A percentile compares a stretch with the other conserved stretches of the same genome.
Evolutionary conservation across 1,139 yeast species (phyloP).

Genomic region (Maudiozyma humilis): DNA sequence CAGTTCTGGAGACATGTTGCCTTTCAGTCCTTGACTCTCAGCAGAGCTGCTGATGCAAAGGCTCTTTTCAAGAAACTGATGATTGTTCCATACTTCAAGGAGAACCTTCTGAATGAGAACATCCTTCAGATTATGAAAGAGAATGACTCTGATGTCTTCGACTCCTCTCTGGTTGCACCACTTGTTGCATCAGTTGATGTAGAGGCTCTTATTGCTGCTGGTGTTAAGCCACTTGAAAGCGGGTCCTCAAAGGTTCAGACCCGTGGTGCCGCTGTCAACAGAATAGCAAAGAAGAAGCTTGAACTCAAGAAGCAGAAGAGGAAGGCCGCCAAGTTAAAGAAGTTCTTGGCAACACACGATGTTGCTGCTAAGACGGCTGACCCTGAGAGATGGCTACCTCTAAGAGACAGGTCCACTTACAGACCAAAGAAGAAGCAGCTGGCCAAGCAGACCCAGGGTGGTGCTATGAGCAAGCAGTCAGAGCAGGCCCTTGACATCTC

Average conservation of each 20-base stretch:
- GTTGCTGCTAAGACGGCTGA: conserved; percentile 30
- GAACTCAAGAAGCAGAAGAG: conserved; percentile 34
- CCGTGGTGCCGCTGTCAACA: conserved; percentile 10
- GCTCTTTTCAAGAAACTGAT: conserved; percentile 16
- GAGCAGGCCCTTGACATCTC: conserved; percentile 38
- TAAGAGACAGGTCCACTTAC: conserved; percentile 76
- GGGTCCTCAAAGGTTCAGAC: conserved; percentile 9
- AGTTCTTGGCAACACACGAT: conserved; percentile 39
- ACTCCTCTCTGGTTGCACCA: conserved; percentile 26
- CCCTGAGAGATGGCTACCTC: conserved; percentile 84
- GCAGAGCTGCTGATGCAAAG: conserved; percentile 31
- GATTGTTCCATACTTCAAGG: background rate
- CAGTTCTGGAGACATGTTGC: conserved; percentile 43
- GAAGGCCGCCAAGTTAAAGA: conserved; percentile 34
- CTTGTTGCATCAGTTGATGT: conserved; percentile 39
- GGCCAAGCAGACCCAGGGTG: conserved; percentile 59
- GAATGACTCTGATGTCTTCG: conserved; percentile 8
- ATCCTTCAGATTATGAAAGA: conserved; percentile 12
- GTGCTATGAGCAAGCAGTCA: conserved; percentile 48
- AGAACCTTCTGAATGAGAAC: conserved; percentile 10
- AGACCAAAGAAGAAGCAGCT: conserved; percentile 58
- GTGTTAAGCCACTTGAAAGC: conserved; percentile 33
- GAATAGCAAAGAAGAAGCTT: conserved; percentile 21
- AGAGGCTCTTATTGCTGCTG: conserved; percentile 34
- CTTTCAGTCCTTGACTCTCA: conserved; percentile 36